Conservation (phyloP, 108 stramenopile species). For the Cylindrotheca fusiformis region DNA sequence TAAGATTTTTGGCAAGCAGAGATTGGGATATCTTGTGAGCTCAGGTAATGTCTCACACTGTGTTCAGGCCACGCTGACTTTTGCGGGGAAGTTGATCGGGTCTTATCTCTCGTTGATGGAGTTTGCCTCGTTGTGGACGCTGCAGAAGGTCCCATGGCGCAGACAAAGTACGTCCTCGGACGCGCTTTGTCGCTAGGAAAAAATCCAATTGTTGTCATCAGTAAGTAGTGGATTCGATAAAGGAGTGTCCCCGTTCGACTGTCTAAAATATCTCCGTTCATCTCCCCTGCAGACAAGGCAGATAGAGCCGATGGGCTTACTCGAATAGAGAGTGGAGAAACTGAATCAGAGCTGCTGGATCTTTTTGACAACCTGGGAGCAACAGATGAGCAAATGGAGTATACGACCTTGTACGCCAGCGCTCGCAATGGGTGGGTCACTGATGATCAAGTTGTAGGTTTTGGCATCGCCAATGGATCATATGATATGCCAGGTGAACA, state of each 20-base stretch:
- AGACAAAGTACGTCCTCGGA: slow-evolving; percentile 95
- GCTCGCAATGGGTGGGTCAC: slow-evolving; percentile 92
- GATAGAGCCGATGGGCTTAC: slow-evolving; percentile 81
- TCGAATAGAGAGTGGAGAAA: slow-evolving; percentile 83
- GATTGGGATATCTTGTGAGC: slow-evolving; percentile 50
- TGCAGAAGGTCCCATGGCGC: slow-evolving; percentile 92
- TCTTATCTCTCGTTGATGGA: slow-evolving; percentile 92
- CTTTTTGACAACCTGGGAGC: slow-evolving; percentile 88
- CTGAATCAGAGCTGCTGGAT: slow-evolving; percentile 83
- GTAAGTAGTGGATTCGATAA: background rate
- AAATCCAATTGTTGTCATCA: slow-evolving; percentile 92
- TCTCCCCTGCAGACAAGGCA: slow-evolving; percentile 78
- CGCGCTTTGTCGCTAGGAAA: slow-evolving; percentile 84
- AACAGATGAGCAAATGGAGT: slow-evolving; percentile 89
- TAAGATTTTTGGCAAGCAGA: slow-evolving; percentile 77
- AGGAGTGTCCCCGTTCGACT: background rate
- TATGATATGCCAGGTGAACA: slow-evolving; percentile 14
- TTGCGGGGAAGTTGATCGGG: slow-evolving; percentile 93
- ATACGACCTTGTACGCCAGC: slow-evolving; percentile 88
- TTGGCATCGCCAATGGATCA: slow-evolving; percentile 10
- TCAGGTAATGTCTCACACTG: slow-evolving; percentile 94
- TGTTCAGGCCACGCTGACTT: slow-evolving; percentile 98
- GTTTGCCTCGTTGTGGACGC: slow-evolving; percentile 87
- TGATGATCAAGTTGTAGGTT: slow-evolving; percentile 49
- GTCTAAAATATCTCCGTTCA: background rate